These are phyloP conservation scores for Xylariaceae sp. DNA, from an alignment of 2,329 filamentous ascomycete species.

Conservation along the genomic window DNA sequence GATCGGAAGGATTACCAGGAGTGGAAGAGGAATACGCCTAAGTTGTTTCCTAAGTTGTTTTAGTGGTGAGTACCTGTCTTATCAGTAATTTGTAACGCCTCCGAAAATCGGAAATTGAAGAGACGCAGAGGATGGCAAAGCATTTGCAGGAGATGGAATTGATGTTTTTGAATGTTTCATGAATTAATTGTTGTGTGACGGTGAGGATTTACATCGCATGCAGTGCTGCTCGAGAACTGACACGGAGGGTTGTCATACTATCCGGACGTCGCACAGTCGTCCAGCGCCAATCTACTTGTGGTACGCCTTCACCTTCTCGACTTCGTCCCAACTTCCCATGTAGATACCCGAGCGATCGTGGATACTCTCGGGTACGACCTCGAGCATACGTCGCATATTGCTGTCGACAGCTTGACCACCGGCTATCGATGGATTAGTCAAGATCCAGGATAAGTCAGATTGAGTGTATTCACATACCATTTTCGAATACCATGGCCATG, in stretches of 20 bases:
- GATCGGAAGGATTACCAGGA: constrained; percentile 62
- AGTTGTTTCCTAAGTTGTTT: constrained; percentile 61
- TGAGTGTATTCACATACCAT: constrained; percentile 60
- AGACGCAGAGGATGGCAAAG: no score
- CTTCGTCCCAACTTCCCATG: constrained; percentile 89
- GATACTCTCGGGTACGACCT: constrained; percentile 85
- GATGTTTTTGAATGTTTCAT: no score
- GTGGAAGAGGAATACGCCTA: constrained; percentile 66
- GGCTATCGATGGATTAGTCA: constrained; percentile 52
- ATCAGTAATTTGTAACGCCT: no score
- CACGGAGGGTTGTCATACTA: no score
- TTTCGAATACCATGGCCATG: constrained; percentile 99
- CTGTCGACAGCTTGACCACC: constrained; percentile 91
- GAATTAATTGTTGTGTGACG: no score
- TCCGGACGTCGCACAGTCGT: not conserved
- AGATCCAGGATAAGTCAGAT: not conserved
- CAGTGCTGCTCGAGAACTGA: no score
- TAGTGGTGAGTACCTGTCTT: constrained; percentile 7
- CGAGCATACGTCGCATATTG: constrained; percentile 86
- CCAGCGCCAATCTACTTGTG: constrained; percentile 51
- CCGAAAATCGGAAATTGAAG: no score
- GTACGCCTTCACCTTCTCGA: constrained; percentile 89
- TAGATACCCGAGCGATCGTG: constrained; percentile 96
- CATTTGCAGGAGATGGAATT: no score
- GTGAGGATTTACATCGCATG: no score